Percentiles rank a stretch among this genome's conserved stretches.
These are phyloP conservation scores for Pichia kluyveri DNA, from an alignment of 805 yeast genomes.

Conservation along the genomic window DNA sequence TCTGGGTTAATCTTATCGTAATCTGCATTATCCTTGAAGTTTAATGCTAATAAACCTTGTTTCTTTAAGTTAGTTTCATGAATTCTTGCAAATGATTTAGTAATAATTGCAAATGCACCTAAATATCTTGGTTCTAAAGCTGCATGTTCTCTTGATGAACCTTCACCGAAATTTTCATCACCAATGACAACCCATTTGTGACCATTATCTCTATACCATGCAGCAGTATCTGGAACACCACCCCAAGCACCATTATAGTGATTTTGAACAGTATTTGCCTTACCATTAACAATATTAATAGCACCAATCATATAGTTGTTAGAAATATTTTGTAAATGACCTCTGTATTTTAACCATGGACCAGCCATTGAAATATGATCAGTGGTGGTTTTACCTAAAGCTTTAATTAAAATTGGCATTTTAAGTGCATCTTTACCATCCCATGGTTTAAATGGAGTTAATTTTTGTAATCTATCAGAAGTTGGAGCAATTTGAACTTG, in stretches of 20 bases:
- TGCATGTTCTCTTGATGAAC: slow-evolving; percentile 99
- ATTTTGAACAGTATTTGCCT: slow-evolving; percentile 88
- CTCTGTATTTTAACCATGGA: slow-evolving; percentile 99
- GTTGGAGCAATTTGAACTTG: slow-evolving; percentile 73
- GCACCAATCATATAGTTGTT: slow-evolving; percentile 99
- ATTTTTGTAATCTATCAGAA: slow-evolving; percentile 91
- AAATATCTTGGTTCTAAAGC: slow-evolving; percentile 99
- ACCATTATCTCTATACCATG: slow-evolving; percentile 88
- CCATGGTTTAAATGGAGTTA: slow-evolving; percentile 94
- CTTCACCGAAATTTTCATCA: slow-evolving; percentile 99
- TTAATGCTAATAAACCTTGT: slow-evolving; percentile 97
- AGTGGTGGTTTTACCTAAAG: slow-evolving; percentile 96
- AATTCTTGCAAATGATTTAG: slow-evolving; percentile 97
- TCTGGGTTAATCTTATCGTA: slow-evolving; percentile 90
- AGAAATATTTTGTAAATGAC: slow-evolving; percentile 97
- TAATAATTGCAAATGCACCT: slow-evolving; percentile 96
- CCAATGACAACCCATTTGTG: slow-evolving; percentile 96
- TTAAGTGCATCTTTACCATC: slow-evolving; percentile 86
- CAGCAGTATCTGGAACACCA: slow-evolving; percentile 97
- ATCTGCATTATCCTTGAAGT: slow-evolving; percentile 80
- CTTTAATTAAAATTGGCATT: slow-evolving; percentile 92
- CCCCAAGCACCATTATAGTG: slow-evolving; percentile 83
- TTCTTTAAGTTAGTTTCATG: slow-evolving; percentile 99
- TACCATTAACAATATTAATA: slow-evolving; percentile 89
- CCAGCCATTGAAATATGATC: slow-evolving; percentile 99